These are phyloP conservation scores for Ensete ventricosum DNA, from an alignment of 176 grass and related monocot genomes.

Conservation along the genomic window DNA sequence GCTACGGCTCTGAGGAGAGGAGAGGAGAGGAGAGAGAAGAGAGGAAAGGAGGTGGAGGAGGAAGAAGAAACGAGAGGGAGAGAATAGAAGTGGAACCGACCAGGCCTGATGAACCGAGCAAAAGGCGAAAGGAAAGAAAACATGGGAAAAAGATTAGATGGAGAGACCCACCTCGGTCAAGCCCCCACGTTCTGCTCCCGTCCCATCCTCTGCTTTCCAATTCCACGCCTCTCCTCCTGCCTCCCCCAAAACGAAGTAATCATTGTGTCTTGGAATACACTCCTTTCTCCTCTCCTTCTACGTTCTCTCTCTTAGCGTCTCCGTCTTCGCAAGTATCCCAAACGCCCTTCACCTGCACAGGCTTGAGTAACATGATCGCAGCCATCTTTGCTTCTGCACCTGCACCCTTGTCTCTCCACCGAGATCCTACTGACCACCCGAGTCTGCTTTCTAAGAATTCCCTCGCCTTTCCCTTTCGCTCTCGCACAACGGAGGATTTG, in stretches of 20 bases:
- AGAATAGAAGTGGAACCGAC: slow-evolving; percentile 35
- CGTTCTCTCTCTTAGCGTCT: background rate
- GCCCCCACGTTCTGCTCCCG: slow-evolving; percentile 54
- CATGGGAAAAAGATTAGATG: background rate
- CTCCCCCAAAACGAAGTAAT: slow-evolving; percentile 74
- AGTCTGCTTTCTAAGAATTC: background rate
- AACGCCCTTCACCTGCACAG: background rate
- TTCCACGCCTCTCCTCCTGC: slow-evolving; percentile 59
- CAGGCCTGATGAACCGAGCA: slow-evolving; percentile 24
- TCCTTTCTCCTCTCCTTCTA: slow-evolving; percentile 32
- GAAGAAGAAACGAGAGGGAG: slow-evolving; percentile 25
- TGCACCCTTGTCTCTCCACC: background rate
- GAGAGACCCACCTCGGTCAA: slow-evolving; percentile 49
- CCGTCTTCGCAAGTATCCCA: background rate
- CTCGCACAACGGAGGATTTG: background rate
- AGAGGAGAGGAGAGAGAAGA: slow-evolving; percentile 19
- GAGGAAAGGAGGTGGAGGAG: slow-evolving; percentile 5
- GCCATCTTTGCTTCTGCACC: slow-evolving; percentile 4
- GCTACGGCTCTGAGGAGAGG: slow-evolving; percentile 38
- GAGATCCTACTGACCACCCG: background rate
- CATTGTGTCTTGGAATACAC: slow-evolving; percentile 97
- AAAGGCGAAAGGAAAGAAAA: background rate
- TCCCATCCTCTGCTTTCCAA: slow-evolving; percentile 37
- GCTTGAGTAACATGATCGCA: slow-evolving; percentile 2
- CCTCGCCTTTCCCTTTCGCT: background rate